Evolutionary conservation across 2,329 filamentous ascomycete species (phyloP), one percentile per base, ranked within the genome.

Genomic region (Catunica adiposa): DNA sequence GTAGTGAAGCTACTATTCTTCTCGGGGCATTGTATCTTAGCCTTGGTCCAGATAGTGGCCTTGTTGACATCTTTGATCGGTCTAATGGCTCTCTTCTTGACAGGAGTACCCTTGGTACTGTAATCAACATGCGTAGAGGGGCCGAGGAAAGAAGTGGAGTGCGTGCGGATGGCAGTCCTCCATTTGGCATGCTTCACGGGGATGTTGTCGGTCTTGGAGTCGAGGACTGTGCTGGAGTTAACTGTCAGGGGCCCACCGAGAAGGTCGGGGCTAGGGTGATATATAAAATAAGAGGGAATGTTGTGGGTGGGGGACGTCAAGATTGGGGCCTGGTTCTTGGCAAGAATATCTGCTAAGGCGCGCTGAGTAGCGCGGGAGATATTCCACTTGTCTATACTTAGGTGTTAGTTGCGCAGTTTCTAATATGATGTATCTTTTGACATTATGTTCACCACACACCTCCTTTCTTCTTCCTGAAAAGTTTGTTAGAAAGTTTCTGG

Each of bases 201-300:
- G 11, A 58, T 31, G n/a, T 42, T 56, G 6, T 53, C 57, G 7
- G 53, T 54, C 1, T 46, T 50, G n/a, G 25, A 14, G 26, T 58
- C 53, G 17, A 55, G 51, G 23, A 54, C 20, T 1, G n/a, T 37
- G 42, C 23, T 29, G 17, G 47, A 15, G 37, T 58, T 31, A 15
- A 56, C 26, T 11, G 34, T 14, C 2, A 46, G 29, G 8, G 57
- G 40, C 4, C 38, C 51, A 7, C 57, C 57, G 8, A 44, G 44
- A 25, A 42, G 17, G 31, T 56, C 48, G 17, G 50, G 56, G 20
- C 29, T 26, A 5, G 57, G 57, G 17, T 53, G 42, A 11, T 56
- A 58, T 20, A 22, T 42, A 3, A 9, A 22, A 17, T 15, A 34
- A 5, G n/a, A 17, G 9, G 38, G 22, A 20, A 38, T 6, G 40